Evolutionary conservation across 2,329 filamentous ascomycete genomes (phyloP).

Genomic region (Aspergillus awamori): DNA sequence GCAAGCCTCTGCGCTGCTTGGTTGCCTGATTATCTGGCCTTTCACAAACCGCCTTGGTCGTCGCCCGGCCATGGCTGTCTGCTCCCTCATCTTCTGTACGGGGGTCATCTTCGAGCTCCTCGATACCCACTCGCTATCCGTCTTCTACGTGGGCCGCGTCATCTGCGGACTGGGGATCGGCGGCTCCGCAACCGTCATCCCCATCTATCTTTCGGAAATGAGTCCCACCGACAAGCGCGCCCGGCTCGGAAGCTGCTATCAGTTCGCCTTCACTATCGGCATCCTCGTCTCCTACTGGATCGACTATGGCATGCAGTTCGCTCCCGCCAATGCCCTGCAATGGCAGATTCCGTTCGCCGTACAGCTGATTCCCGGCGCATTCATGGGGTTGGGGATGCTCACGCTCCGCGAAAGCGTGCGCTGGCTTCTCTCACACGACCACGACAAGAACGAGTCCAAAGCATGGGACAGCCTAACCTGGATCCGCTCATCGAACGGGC

Average conservation of each 20-base stretch:
- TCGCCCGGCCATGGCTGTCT: constrained; percentile 48
- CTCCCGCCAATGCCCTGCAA: constrained; percentile 42
- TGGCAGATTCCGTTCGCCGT: constrained; percentile 62
- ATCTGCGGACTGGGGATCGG: constrained; percentile 55
- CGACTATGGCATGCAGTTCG: constrained; percentile 48
- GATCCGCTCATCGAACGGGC: constrained; percentile 52
- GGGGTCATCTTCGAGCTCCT: constrained; percentile 52
- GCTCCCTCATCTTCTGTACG: constrained; percentile 51
- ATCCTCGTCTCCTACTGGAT: constrained; percentile 59
- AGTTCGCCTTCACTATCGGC: constrained; percentile 55
- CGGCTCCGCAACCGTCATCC: constrained; percentile 48
- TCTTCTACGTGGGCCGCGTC: constrained; percentile 53
- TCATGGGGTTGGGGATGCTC: constrained; percentile 54
- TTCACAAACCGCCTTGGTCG: constrained; percentile 52
- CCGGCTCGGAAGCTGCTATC: constrained; percentile 55
- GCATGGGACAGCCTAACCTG: constrained; percentile 55
- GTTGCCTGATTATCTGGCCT: constrained; percentile 54
- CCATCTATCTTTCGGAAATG: constrained; percentile 51
- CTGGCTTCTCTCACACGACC: constrained; percentile 54
- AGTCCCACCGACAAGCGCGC: constrained; percentile 52
- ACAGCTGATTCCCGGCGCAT: constrained; percentile 51
- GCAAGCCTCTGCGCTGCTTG: constrained; percentile 57
- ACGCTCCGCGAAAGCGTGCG: constrained; percentile 54
- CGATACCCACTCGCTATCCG: constrained; percentile 48
- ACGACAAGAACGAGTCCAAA: constrained; percentile 36